These are phyloP conservation scores for Cryptococcus sp. DNA, from an alignment of 1,284 basidiomycete genomes.

Conservation along the genomic window DNA sequence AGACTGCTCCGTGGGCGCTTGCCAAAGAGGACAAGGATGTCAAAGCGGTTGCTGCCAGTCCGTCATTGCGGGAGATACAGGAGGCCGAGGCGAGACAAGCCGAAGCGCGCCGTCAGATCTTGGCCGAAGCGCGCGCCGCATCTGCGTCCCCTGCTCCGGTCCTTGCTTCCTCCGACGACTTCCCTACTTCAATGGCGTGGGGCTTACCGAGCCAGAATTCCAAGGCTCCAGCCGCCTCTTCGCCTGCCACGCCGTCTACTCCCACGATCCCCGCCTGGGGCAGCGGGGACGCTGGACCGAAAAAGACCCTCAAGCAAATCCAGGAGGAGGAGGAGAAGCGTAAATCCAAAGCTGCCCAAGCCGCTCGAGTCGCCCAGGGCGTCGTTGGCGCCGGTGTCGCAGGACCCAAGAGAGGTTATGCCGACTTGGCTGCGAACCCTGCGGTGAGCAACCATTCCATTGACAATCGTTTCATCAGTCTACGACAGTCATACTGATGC, in stretches of 20 bases:
- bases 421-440: constrained; percentile 74
- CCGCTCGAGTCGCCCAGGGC: constrained; percentile 29
- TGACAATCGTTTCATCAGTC: neutral
- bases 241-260: constrained; percentile 43
- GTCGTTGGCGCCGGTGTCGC: constrained; percentile 20
- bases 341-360: constrained; percentile 62
- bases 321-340: constrained; percentile 92
- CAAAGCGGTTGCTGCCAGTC: constrained; percentile 52
- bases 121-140: constrained; percentile 61
- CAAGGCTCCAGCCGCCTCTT: constrained; percentile 40
- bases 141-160: constrained; percentile 53
- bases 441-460: constrained; percentile 59
- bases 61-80: constrained; percentile 90
- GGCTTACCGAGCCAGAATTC: constrained; percentile 48
- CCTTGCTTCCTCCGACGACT: constrained; percentile 32
- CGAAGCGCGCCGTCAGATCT: constrained; percentile 63
- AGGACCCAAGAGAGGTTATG: constrained; percentile 67
- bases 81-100: constrained; percentile 83
- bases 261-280: constrained; percentile 52
- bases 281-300: constrained; percentile 56
- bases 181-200: constrained; percentile 53
- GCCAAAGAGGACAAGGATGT: constrained; percentile 56
- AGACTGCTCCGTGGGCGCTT: constrained; percentile 50
- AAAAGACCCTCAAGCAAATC: constrained; percentile 98
- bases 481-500: neutral